These are phyloP conservation scores for Porphyrellus cyaneotinctus DNA, from an alignment of 768 basidiomycete species.

Conservation along the genomic window DNA sequence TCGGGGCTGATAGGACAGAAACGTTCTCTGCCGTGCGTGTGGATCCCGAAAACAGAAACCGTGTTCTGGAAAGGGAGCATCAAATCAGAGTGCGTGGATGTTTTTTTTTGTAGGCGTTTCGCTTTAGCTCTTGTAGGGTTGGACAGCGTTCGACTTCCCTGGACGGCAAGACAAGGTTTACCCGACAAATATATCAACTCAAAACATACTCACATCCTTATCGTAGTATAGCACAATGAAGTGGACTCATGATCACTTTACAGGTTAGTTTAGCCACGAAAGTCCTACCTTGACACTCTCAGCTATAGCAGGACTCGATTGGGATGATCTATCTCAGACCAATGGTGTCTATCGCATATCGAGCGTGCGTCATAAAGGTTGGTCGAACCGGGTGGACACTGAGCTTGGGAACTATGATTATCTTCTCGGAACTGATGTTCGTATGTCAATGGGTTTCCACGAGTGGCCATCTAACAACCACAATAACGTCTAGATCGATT, in stretches of 20 bases:
- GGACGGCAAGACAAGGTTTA: constrained; percentile 67
- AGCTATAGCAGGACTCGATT: constrained; percentile 64
- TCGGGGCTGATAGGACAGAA: constrained; percentile 80
- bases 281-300: not conserved
- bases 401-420: constrained; percentile 91
- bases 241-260: constrained; percentile 80
- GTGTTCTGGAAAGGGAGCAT: constrained; percentile 51
- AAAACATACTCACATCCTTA: not conserved
- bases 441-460: constrained; percentile 16
- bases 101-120: not conserved
- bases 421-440: constrained; percentile 69
- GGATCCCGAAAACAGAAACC: constrained; percentile 62
- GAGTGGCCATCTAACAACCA: constrained; percentile 1
- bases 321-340: constrained; percentile 64
- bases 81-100: constrained; percentile 57
- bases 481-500: constrained; percentile 58
- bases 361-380: constrained; percentile 63
- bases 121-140: constrained; percentile 45
- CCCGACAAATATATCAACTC: constrained; percentile 12
- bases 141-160: constrained; percentile 86
- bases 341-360: constrained; percentile 71
- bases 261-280: constrained; percentile 43
- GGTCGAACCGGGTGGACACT: constrained; percentile 76
- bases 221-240: constrained; percentile 62
- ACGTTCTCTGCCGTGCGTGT: constrained; percentile 66